Conservation (phyloP, 768 basidiomycete species). For the Paxillus ammoniavirescens region DNA sequence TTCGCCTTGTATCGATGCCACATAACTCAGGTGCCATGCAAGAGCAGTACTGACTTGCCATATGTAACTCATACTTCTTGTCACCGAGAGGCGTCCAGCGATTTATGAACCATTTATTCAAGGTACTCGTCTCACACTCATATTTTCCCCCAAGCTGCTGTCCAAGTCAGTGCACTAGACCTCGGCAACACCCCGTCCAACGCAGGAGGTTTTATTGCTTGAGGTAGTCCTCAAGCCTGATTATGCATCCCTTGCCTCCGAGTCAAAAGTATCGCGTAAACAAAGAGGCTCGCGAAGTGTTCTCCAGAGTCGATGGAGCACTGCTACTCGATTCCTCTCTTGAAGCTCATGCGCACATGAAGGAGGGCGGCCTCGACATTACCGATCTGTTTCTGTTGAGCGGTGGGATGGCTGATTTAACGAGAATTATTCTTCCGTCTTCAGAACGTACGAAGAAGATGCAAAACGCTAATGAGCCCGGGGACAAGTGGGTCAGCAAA, state of each 20-base stretch:
- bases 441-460: constrained; percentile 6
- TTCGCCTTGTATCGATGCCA: not conserved
- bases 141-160: constrained; percentile 23
- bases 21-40: not conserved
- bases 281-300: constrained; percentile 20
- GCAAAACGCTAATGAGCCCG: not conserved
- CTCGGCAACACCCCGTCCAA: not conserved
- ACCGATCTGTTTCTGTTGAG: constrained; percentile 9
- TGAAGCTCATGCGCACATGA: constrained; percentile 13
- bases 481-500: not conserved
- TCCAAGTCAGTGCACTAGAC: constrained; percentile 30
- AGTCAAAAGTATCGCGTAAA: not conserved
- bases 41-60: not conserved
- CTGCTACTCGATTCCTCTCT: constrained; percentile 4
- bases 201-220: constrained; percentile 10
- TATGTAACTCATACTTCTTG: not conserved
- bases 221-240: constrained; percentile 18
- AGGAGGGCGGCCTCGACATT: constrained; percentile 24
- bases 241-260: not conserved
- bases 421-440: constrained; percentile 24
- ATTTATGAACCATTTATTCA: not conserved
- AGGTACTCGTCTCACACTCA: constrained; percentile 25
- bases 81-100: not conserved
- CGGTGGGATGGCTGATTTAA: constrained; percentile 21
- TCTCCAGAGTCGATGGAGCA: constrained; percentile 3